Evolutionary conservation across 1,284 basidiomycete genomes (phyloP).

Genomic region (Ceratorhiza oryzae-sativae): DNA sequence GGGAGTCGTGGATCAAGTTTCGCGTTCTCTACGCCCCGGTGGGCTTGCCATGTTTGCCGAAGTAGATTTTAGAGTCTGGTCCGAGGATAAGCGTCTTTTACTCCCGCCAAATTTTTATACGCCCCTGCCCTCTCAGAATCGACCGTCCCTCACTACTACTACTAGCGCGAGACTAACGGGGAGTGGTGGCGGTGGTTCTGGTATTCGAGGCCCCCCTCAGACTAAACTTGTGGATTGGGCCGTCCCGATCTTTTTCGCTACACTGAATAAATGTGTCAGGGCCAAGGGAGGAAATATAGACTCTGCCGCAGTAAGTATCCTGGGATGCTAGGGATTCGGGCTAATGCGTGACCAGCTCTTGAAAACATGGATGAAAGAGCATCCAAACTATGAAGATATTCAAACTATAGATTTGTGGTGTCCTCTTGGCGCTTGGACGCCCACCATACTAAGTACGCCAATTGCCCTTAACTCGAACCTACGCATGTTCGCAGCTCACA

Average conservation of each 20-base stretch:
- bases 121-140: background rate
- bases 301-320: background rate
- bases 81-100: constrained; percentile 57
- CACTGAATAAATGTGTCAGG: constrained; percentile 27
- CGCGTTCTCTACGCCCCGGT: constrained; percentile 68
- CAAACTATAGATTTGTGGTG: constrained; percentile 11
- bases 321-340: background rate
- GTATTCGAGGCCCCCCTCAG: background rate
- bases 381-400: constrained; percentile 20
- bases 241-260: constrained; percentile 11
- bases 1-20: constrained; percentile 69
- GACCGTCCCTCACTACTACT: background rate
- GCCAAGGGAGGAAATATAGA: constrained; percentile 37
- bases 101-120: constrained; percentile 45
- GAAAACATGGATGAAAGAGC: constrained; percentile 30
- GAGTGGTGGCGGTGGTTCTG: background rate
- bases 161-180: background rate
- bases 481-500: background rate
- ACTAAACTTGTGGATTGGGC: constrained; percentile 15
- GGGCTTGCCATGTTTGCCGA: constrained; percentile 72
- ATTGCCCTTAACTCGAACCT: background rate
- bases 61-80: constrained; percentile 70
- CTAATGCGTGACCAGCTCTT: background rate
- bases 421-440: constrained; percentile 5
- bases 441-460: constrained; percentile 6